Evolutionary conservation across 805 yeast genomes (phyloP), one percentile per base, ranked within the genome.

Genomic region (Candida dendrica): DNA sequence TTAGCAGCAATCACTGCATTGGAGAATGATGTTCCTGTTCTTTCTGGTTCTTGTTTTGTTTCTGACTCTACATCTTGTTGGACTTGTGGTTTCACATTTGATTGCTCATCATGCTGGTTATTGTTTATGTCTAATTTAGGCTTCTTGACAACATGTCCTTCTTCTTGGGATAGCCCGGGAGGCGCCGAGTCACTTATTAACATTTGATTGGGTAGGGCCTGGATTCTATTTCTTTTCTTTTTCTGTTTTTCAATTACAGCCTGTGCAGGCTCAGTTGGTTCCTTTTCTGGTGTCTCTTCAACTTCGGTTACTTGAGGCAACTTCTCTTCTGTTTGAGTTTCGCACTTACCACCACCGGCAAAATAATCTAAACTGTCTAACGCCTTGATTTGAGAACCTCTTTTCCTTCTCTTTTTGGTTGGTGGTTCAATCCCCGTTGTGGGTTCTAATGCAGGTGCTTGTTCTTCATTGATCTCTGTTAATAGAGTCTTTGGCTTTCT

Each of bases 361-460:
- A 67, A 66, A 47, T 60, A 65, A 26, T 56, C 56, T 33, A 66
- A 48, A 37, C 65, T 60, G 36, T 65, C 64, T 27, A 67, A 47
- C 1, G 68, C 60, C 43, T 62, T 48, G 2, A 66, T 54, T 27
- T 48, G 52, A n/a, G 48, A 44, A 27, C 60, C 47, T 38, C 60
- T 48, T 37, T 55, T 42, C 18, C 43, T 45, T 42, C 57, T 59
- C 9, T 35, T 18, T 22, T 22, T 22, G 8, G 8, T 22, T 22
- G 24, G 39, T 34, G 5, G 41, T 38, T 17, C 42, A 39, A n/a
- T 15, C 8, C 34, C 24, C 32, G 14, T 16, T 33, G 13, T 33
- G 13, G 15, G 18, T 36, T 17, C 15, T 31, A 50, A 47, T 6
- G 44, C 48, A 4, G 39, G 32, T 10, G 31, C 38, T 13, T 11